A percentile compares a stretch with the other conserved stretches of the same genome.
phyloP scores from a whole-genome alignment of 78 protist species.

The Salpingoeca rosetta region DNA sequence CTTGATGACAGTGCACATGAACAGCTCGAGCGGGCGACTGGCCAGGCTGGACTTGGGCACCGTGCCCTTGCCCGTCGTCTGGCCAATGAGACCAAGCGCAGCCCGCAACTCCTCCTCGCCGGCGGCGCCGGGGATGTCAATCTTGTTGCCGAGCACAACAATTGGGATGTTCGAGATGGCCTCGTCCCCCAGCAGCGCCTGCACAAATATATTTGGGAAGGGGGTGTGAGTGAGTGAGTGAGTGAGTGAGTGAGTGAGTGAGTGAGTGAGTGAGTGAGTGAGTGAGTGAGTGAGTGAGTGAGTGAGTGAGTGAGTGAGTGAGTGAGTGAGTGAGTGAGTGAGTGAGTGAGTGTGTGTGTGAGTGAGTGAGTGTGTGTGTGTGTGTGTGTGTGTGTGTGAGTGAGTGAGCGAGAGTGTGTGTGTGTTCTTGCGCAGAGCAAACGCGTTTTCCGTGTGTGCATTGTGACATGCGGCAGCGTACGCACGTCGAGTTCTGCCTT shows the following conservation, averaged over 20 bases:
- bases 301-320: too few species aligned
- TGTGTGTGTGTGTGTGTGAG: neutral
- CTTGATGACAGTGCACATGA: constrained; percentile 92
- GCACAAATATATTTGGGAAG: neutral
- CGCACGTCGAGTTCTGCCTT: constrained; percentile 81
- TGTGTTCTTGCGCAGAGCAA: neutral
- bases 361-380: neutral
- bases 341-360: too few species aligned
- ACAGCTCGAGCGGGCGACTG: constrained; percentile 92
- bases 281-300: neutral
- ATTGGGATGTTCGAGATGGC: constrained; percentile 85
- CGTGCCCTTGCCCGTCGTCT: constrained; percentile 78
- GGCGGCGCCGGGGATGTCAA: constrained; percentile 82
- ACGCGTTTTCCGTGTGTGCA: neutral
- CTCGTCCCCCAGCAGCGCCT: constrained; percentile 59
- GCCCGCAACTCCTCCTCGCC: constrained; percentile 79
- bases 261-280: neutral
- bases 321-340: too few species aligned
- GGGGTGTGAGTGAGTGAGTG: neutral
- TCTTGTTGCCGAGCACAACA: constrained; percentile 97
- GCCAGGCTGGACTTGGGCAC: neutral
- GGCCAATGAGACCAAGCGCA: constrained; percentile 58
- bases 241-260: neutral
- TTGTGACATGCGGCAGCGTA: neutral
- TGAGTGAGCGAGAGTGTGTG: neutral